phyloP scores from a whole-genome alignment of 2,329 filamentous ascomycete genomes.

The Pleoardoris graminearum region DNA sequence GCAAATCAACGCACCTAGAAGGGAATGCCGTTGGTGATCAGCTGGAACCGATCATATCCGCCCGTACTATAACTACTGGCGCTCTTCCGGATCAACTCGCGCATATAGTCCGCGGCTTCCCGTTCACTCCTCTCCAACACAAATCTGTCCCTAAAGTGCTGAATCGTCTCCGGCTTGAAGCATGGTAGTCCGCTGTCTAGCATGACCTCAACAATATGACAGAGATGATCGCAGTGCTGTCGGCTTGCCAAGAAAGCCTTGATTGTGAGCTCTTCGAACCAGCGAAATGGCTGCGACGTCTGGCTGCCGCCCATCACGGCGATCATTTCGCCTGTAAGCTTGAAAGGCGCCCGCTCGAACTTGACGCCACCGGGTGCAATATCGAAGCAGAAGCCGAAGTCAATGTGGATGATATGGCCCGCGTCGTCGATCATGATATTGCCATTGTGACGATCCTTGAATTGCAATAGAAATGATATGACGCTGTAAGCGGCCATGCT shows the following conservation, averaged over 20 bases:
- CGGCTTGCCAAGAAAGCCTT: slow-evolving; percentile 91
- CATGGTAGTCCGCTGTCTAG: slow-evolving; percentile 94
- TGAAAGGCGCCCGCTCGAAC: slow-evolving; percentile 98
- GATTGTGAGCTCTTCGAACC: slow-evolving; percentile 95
- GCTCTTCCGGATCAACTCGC: slow-evolving; percentile 84
- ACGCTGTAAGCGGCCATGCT: slow-evolving; percentile 98
- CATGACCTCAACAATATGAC: slow-evolving; percentile 91
- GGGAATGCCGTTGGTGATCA: slow-evolving; percentile 95
- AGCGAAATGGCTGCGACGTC: slow-evolving; percentile 84
- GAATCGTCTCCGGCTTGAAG: slow-evolving; percentile 94
- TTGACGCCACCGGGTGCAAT: slow-evolving; percentile 96
- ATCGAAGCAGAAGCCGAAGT: slow-evolving; percentile 99
- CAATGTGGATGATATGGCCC: slow-evolving; percentile 96
- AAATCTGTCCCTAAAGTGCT: slow-evolving; percentile 90
- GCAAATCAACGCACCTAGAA: slow-evolving; percentile 62
- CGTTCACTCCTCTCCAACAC: slow-evolving; percentile 88
- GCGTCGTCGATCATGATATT: slow-evolving; percentile 99
- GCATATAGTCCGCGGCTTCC: slow-evolving; percentile 94
- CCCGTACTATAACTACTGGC: slow-evolving; percentile 89
- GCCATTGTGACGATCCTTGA: slow-evolving; percentile 98
- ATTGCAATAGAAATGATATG: slow-evolving; percentile 94
- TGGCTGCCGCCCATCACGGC: slow-evolving; percentile 92
- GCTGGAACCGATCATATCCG: slow-evolving; percentile 96
- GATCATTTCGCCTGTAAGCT: slow-evolving; percentile 95
- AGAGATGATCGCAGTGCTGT: slow-evolving; percentile 84